Percentiles rank a stretch among this genome's conserved stretches.
Evolutionary conservation across 2,329 filamentous ascomycete species (phyloP).

Genomic region (Cyphellophora europaea): DNA sequence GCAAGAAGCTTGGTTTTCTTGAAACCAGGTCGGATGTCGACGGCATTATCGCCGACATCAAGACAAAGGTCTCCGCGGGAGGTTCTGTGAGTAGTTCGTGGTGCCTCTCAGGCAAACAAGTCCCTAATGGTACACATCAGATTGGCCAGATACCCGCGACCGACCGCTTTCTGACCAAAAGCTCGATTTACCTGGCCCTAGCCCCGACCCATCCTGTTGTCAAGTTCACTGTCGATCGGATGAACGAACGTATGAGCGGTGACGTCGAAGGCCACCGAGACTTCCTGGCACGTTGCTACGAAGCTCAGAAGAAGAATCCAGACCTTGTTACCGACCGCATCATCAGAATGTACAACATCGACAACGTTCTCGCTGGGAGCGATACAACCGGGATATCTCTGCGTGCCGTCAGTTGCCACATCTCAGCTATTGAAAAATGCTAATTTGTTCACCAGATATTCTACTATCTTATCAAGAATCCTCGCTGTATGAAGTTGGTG

Average conservation of each 20-base stretch:
- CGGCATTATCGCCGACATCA: conserved; percentile 15
- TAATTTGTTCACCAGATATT: conserved; percentile 4
- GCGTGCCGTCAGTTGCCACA: conserved; percentile 6
- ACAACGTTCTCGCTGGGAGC: conserved; percentile 12
- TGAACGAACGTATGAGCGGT: conserved; percentile 50
- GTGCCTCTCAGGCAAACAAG: not conserved
- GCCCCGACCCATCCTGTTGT: conserved; percentile 64
- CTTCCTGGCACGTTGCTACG: conserved; percentile 9
- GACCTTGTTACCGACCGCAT: conserved; percentile 10
- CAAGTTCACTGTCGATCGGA: conserved; percentile 57
- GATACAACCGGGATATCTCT: conserved; percentile 14
- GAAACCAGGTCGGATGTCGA: conserved; percentile 10
- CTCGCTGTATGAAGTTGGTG: conserved; percentile 6
- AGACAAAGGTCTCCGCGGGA: conserved; percentile 12
- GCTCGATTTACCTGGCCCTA: conserved; percentile 46
- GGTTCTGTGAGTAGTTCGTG: conserved; percentile 3
- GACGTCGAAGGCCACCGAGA: conserved; percentile 4
- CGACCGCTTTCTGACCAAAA: conserved; percentile 14
- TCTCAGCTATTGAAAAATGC: not conserved
- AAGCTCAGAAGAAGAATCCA: conserved; percentile 9
- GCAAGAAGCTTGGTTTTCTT: conserved; percentile 20
- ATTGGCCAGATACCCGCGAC: conserved; percentile 14
- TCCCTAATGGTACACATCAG: conserved; percentile 7
- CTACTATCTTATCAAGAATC: conserved; percentile 39
- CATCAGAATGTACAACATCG: conserved; percentile 7